Percentiles rank a stretch among this genome's conserved stretches.
phyloP scores from a whole-genome alignment of 192 early-diverging fungal species.

The Backusella australiensis region DNA sequence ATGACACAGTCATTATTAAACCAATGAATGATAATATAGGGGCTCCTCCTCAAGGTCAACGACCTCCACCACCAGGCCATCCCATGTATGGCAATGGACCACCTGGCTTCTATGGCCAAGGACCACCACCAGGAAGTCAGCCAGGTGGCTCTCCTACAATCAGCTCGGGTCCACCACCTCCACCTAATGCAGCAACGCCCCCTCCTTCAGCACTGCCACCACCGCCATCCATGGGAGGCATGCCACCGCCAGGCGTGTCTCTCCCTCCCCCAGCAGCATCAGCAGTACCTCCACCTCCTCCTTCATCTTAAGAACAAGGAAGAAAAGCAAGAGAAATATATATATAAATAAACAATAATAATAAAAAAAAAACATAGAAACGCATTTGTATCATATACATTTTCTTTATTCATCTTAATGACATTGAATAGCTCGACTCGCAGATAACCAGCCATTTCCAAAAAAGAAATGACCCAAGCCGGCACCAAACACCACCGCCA shows the following conservation, averaged over 20 bases:
- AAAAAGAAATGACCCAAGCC: conserved; percentile 60
- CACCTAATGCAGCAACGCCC: conserved; percentile 29
- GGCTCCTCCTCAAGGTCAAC: conserved; percentile 34
- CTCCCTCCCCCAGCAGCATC: conserved; percentile 13
- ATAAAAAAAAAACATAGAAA: neutral
- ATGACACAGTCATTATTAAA: neutral
- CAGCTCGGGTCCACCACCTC: conserved; percentile 8
- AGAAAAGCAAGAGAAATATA: neutral
- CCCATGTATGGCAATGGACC: conserved; percentile 26
- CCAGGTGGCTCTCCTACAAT: neutral
- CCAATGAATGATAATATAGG: neutral
- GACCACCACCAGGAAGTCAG: conserved; percentile 4
- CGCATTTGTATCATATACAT: neutral
- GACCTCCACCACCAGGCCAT: conserved; percentile 25
- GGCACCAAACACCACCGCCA: conserved; percentile 63
- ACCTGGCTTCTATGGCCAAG: conserved; percentile 19
- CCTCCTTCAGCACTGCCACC: neutral
- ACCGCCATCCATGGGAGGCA: neutral
- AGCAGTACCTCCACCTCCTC: conserved; percentile 28
- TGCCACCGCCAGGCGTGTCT: neutral
- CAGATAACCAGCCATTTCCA: conserved; percentile 19
- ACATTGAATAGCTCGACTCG: conserved; percentile 27
- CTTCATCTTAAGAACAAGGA: neutral
- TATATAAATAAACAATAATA: neutral
- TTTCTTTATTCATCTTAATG: conserved; percentile 15